Base-by-base conservation (phyloP, 768 basidiomycete species). In the Ramaria sp. region DNA sequence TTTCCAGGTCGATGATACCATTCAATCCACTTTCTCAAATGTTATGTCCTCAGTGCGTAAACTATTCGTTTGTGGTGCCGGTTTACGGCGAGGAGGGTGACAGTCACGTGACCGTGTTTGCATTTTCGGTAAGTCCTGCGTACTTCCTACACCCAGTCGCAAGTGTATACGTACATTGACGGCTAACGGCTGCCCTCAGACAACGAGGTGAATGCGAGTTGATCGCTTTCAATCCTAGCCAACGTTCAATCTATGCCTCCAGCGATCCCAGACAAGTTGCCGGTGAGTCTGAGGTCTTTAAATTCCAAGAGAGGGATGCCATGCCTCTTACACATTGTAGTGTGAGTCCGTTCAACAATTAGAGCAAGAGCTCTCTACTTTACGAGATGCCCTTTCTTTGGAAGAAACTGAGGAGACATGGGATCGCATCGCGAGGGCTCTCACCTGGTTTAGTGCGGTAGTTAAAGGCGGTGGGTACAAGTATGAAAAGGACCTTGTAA, bases 361-460 rank as follows among this genome's bases (percentile, higher is more conserved):
- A 25, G 64, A 64, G 58, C 52, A 69, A 36, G 70, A 76, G 59
- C 59, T 81, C 44, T 74, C 75, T 39, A 61, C 66, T 37, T 59
- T 78, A 20, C 73, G 73, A 55, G 64, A 70, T 59, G 63, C 69
- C 22, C 57, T 78, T 18, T 62, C 69, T 52, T 69, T 78, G 13
- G 62, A 72, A 32, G 88, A 91, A 65, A 79, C 84, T 3, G 88
- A 91, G 64, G 86, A 91, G 27, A 79, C 79, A 13, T 91, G 88
- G 88, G 85, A 88, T 54, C 71, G 66, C 16, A 85, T 90, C 45
- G 65, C 75, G 2, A 70, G 75, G 34, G 73, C 73, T 3, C 62
- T 88, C 48, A 53, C 61, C 20, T 64, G 69, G 13, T 65, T 89
- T 20, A 71, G 71, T 1, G 64, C 67, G 5, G 64, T 83, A 5